Conservation (phyloP, 139 green algal species). For the Coelastrella sp. region DNA sequence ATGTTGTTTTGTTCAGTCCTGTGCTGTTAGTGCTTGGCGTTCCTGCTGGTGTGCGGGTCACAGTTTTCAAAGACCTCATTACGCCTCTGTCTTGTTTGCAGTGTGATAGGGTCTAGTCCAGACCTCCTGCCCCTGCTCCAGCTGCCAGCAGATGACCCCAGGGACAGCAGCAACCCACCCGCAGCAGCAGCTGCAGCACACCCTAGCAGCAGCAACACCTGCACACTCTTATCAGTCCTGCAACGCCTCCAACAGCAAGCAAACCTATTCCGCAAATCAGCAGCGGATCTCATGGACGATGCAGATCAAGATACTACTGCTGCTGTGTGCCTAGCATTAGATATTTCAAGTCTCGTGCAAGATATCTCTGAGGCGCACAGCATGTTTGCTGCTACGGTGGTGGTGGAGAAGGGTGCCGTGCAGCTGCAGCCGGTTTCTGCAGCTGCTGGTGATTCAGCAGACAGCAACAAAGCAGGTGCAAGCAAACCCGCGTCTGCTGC, state of each 20-base stretch:
- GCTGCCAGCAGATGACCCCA: conserved; percentile 29
- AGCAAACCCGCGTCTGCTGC: neutral
- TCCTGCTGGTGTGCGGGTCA: too few species aligned
- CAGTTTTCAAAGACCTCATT: too few species aligned
- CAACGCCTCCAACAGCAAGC: conserved; percentile 17
- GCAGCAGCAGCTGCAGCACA: neutral
- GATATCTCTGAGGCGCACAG: conserved; percentile 6
- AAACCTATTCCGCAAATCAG: neutral
- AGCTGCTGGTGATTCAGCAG: neutral
- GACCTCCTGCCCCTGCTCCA: conserved; percentile 42
- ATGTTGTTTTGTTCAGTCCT: too few species aligned
- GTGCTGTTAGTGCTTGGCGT: too few species aligned
- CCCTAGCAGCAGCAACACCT: neutral
- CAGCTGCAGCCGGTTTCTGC: conserved; percentile 18
- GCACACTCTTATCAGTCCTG: conserved; percentile 29
- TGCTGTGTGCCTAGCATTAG: conserved; percentile 24
- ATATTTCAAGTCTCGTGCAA: neutral
- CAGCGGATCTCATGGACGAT: conserved; percentile 23
- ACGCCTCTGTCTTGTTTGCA: neutral
- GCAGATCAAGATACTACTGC: conserved; percentile 18
- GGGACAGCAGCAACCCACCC: conserved; percentile 1
- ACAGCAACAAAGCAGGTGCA: neutral
- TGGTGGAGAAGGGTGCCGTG: neutral
- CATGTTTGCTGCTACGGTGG: conserved; percentile 21
- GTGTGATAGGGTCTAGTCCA: neutral